These are phyloP conservation scores for Neurospora sp. DNA, from an alignment of 495 filamentous ascomycete species.

Conservation along the genomic window DNA sequence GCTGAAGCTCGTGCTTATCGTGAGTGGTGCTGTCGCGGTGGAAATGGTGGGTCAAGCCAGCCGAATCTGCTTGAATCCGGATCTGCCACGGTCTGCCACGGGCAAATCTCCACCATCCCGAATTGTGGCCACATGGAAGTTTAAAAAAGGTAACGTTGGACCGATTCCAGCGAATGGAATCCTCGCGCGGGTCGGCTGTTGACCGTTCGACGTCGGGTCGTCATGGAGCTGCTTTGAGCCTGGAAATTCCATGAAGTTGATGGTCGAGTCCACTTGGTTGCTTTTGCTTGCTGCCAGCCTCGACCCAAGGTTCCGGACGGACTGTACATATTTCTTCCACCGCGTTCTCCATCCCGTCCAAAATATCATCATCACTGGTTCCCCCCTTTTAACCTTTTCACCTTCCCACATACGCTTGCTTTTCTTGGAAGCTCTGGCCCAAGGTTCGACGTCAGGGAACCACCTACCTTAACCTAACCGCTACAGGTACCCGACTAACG, in stretches of 20 bases:
- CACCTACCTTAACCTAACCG: not conserved
- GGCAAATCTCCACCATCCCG: constrained; percentile 11
- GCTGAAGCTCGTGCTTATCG: not conserved
- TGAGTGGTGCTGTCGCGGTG: not conserved
- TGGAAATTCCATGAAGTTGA: not conserved
- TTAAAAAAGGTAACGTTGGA: constrained; percentile 3
- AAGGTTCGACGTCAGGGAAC: not conserved
- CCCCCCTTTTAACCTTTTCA: not conserved
- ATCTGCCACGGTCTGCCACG: too few relatives aligned
- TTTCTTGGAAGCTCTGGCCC: not conserved
- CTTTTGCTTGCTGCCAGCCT: not conserved
- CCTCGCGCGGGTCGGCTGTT: not conserved
- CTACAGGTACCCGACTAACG: not conserved
- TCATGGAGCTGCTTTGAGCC: not conserved
- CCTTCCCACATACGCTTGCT: not conserved
- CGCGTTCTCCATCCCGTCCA: not conserved
- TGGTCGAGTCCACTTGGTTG: not conserved
- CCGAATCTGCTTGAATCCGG: not conserved
- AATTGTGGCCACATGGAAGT: constrained; percentile 26
- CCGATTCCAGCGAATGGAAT: not conserved
- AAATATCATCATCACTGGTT: not conserved
- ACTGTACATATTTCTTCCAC: not conserved
- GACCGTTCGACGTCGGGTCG: not conserved
- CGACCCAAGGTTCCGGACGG: not conserved
- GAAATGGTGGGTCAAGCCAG: not conserved